Evolutionary conservation across 2,329 filamentous ascomycete species (phyloP).

Genomic region (Paecilomyces sp.): DNA sequence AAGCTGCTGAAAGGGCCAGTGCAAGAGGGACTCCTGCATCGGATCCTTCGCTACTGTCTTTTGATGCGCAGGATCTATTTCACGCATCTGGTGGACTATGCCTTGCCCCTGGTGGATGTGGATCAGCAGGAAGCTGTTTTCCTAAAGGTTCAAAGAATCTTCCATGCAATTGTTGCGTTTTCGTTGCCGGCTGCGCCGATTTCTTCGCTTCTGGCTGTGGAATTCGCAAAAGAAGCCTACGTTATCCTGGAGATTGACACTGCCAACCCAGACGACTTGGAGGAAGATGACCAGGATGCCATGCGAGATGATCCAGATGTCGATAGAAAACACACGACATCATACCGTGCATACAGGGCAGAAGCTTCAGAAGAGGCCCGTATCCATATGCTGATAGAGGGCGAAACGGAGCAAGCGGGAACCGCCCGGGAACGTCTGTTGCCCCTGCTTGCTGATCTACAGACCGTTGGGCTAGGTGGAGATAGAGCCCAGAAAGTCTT

Average conservation of each 20-base stretch:
- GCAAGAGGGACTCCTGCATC: slow-evolving; percentile 19
- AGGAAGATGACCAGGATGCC: slow-evolving; percentile 5
- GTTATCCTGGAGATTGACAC: slow-evolving; percentile 35
- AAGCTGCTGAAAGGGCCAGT: slow-evolving; percentile 19
- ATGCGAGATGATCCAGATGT: slow-evolving; percentile 30
- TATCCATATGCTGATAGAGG: slow-evolving; percentile 25
- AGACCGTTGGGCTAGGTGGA: slow-evolving; percentile 49
- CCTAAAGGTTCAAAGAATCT: slow-evolving; percentile 32
- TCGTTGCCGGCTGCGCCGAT: slow-evolving; percentile 36
- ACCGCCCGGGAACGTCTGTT: slow-evolving; percentile 28
- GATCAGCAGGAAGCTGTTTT: slow-evolving; percentile 21
- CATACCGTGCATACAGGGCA: slow-evolving; percentile 30
- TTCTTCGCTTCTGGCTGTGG: slow-evolving; percentile 36
- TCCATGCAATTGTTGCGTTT: slow-evolving; percentile 43
- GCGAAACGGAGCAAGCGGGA: slow-evolving; percentile 19
- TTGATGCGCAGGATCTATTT: slow-evolving; percentile 31
- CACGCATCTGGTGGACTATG: slow-evolving; percentile 24
- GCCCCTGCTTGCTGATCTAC: slow-evolving; percentile 38
- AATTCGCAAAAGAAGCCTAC: slow-evolving; percentile 38
- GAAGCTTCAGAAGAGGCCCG: slow-evolving; percentile 20
- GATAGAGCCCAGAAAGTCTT: slow-evolving; percentile 50
- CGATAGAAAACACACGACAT: slow-evolving; percentile 27
- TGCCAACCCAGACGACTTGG: slow-evolving; percentile 13
- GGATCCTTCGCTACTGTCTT: slow-evolving; percentile 27
- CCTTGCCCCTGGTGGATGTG: slow-evolving; percentile 21